phyloP scores from a whole-genome alignment of 768 basidiomycete genomes.

The Pleurotus sapidus region DNA sequence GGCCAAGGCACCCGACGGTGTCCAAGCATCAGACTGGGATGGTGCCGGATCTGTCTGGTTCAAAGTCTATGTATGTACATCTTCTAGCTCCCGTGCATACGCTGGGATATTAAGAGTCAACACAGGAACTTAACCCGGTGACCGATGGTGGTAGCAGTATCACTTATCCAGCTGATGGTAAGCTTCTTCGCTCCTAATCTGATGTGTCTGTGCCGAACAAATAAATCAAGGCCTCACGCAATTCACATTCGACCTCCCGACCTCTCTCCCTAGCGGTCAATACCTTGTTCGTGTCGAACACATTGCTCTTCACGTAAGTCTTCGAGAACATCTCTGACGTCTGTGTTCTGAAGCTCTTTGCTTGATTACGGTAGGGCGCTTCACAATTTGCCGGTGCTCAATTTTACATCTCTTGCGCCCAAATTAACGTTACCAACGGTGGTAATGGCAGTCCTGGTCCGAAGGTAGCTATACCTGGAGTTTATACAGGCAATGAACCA shows the following conservation, averaged over 20 bases:
- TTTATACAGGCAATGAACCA: conserved; percentile 27
- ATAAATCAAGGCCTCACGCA: conserved; percentile 17
- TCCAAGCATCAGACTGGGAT: conserved; percentile 33
- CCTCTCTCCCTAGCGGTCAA: conserved; percentile 34
- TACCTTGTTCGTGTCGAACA: not conserved
- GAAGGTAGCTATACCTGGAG: conserved; percentile 32
- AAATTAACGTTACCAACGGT: conserved; percentile 37
- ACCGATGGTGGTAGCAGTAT: conserved; percentile 45
- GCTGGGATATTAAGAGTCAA: not conserved
- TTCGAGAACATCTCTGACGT: conserved; percentile 11
- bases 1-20: conserved; percentile 35
- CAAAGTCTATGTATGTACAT: conserved; percentile 20
- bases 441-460: conserved; percentile 34
- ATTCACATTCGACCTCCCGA: conserved; percentile 35
- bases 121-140: conserved; percentile 34
- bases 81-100: too few species aligned
- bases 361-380: conserved; percentile 39
- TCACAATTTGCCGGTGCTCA: conserved; percentile 36
- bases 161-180: conserved; percentile 41
- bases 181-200: too few species aligned
- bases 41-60: conserved; percentile 49
- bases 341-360: conserved; percentile 23
- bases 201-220: not conserved
- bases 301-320: not conserved
- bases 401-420: conserved; percentile 36